phyloP scores from a whole-genome alignment of 441 rosid species.

The Syzygium malaccense region DNA sequence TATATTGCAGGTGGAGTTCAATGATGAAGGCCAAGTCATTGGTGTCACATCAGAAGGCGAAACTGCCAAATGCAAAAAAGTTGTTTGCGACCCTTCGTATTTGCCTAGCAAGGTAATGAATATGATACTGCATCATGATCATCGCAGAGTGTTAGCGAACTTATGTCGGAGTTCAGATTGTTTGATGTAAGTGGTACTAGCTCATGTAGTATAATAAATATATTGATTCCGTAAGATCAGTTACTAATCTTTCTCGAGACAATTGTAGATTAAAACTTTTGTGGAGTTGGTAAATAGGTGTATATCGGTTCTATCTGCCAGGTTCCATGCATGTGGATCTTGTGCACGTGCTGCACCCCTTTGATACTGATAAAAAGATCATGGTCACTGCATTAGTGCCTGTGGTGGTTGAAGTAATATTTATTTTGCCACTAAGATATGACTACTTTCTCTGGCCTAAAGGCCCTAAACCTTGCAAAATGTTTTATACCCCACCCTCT shows the following conservation, averaged over 20 bases:
- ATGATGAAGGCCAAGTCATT: constrained; percentile 63
- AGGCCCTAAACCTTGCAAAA: not conserved
- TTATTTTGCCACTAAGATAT: not conserved
- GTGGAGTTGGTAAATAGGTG: not conserved
- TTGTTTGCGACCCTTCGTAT: constrained; percentile 90
- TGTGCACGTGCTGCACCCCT: not conserved
- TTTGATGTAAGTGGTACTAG: not conserved
- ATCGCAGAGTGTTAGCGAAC: not conserved
- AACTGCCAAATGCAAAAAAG: constrained; percentile 85
- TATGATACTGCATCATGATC: not conserved
- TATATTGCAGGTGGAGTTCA: constrained; percentile 55
- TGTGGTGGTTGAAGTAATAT: not conserved
- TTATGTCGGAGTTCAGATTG: not conserved
- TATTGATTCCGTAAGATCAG: not conserved
- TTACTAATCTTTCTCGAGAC: not conserved
- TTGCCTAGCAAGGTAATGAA: constrained; percentile 55
- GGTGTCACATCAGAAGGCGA: constrained; percentile 93
- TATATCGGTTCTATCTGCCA: not conserved
- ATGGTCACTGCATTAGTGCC: not conserved
- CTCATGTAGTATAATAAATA: not conserved
- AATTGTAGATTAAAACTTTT: not conserved
- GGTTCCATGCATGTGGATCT: not conserved
- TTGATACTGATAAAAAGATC: not conserved
- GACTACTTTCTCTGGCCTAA: not conserved
- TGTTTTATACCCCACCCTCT: not conserved